These are phyloP conservation scores for Collybiopsis luxurians DNA, from an alignment of 768 basidiomycete species.

Conservation along the genomic window DNA sequence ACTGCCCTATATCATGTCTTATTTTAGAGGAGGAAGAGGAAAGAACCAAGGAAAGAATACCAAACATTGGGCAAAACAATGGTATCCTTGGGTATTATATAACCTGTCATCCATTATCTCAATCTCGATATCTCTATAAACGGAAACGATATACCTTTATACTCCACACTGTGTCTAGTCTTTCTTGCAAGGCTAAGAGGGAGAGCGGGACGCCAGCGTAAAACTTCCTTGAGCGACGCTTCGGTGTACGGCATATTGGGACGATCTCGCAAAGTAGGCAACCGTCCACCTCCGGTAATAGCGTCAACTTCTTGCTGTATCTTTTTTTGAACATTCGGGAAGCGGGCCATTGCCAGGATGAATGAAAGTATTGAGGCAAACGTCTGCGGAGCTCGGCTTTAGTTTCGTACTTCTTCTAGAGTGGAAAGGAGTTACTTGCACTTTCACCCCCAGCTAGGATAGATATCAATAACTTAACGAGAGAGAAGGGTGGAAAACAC, in stretches of 20 bases:
- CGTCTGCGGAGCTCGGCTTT: constrained; percentile 2
- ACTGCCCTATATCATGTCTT: background rate
- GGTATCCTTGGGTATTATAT: constrained; percentile 15
- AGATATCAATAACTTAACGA: background rate
- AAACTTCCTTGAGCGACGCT: constrained; percentile 13
- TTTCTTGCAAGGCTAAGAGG: constrained; percentile 1
- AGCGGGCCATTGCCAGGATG: constrained; percentile 9
- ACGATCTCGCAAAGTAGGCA: constrained; percentile 12
- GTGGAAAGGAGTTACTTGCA: background rate
- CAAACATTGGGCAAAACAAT: constrained; percentile 16
- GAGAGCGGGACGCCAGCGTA: constrained; percentile 13
- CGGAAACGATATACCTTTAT: background rate
- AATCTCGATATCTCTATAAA: too few relatives aligned
- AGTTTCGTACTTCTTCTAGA: background rate
- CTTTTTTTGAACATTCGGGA: constrained; percentile 9
- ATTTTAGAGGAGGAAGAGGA: background rate
- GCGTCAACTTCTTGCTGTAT: constrained; percentile 14
- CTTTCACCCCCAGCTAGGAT: constrained; percentile 11
- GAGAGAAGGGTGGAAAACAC: background rate
- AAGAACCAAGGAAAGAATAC: background rate
- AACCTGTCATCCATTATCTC: constrained; percentile 3
- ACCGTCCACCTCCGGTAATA: constrained; percentile 9
- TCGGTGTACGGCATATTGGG: constrained; percentile 13
- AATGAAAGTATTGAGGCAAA: constrained; percentile 6
- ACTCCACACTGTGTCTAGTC: background rate